A percentile compares a stretch with the other conserved stretches of the same genome.
Conservation (phyloP, 163 green algal species). For the Volvox carteri region DNA sequence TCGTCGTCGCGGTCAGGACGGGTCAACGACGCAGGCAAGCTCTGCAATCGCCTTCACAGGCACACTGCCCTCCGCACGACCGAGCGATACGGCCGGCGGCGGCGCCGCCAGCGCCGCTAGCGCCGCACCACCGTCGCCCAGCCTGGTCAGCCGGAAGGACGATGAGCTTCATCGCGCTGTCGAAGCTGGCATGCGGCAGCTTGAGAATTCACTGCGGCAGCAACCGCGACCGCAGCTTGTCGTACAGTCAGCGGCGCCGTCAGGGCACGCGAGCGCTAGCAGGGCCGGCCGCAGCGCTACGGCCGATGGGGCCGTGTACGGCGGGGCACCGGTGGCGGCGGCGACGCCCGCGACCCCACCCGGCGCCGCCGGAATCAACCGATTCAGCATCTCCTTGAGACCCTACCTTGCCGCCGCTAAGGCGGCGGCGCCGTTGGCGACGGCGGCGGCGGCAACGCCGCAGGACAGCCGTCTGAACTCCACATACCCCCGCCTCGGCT, state of each 20-base stretch:
- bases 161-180: constrained; percentile 10
- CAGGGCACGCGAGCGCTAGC: background rate
- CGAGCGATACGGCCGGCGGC: background rate
- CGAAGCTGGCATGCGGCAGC: constrained; percentile 29
- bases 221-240: constrained; percentile 12
- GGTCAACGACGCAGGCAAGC: background rate
- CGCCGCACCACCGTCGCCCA: background rate
- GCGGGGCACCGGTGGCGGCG: background rate
- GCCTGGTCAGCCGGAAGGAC: background rate
- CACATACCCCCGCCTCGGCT: background rate
- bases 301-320: background rate
- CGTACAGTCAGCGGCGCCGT: background rate
- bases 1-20: constrained; percentile 36
- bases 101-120: background rate
- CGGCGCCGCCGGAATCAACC: background rate
- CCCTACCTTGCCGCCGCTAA: background rate
- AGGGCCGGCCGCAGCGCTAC: background rate
- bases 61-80: background rate
- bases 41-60: constrained; percentile 16
- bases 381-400: constrained; percentile 25
- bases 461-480: background rate
- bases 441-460: background rate
- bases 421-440: background rate
- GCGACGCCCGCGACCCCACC: background rate
- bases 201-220: constrained; percentile 2